Evolutionary conservation across 1,284 basidiomycete genomes (phyloP).

Genomic region (Amylostereum areolatum): DNA sequence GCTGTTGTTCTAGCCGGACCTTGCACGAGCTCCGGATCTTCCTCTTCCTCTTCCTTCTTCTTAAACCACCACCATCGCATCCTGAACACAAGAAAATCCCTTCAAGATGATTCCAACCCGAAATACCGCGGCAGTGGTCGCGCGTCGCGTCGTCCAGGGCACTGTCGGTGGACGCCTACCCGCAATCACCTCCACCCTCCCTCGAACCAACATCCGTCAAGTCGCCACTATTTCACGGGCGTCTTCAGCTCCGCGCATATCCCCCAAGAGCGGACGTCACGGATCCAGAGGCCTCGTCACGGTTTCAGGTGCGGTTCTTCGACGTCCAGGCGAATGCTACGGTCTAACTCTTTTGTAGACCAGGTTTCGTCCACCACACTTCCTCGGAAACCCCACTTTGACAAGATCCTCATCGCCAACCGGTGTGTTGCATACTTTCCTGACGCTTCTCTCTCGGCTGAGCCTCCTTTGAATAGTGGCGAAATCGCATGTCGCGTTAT

Average conservation of each 20-base stretch:
- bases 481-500: constrained; percentile 95
- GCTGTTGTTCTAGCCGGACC: too few species aligned
- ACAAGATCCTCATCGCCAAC: constrained; percentile 86
- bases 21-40: too few species aligned
- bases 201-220: background rate
- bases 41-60: too few species aligned
- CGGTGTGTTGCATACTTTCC: constrained; percentile 35
- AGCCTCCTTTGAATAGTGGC: constrained; percentile 31
- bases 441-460: background rate
- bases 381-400: constrained; percentile 50
- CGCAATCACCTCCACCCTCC: background rate
- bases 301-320: constrained; percentile 8
- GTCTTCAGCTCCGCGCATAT: background rate
- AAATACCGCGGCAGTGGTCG: background rate
- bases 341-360: background rate
- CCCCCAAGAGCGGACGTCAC: too few species aligned
- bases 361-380: background rate
- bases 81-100: too few species aligned
- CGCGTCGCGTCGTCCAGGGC: constrained; percentile 5
- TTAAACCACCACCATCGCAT: too few species aligned
- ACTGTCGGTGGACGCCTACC: constrained; percentile 1
- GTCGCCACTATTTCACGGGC: background rate
- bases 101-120: background rate
- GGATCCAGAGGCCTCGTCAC: background rate
- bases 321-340: too few species aligned